phyloP scores from a whole-genome alignment of 176 grass and related monocot genomes.

The Aechmea fasciata region DNA sequence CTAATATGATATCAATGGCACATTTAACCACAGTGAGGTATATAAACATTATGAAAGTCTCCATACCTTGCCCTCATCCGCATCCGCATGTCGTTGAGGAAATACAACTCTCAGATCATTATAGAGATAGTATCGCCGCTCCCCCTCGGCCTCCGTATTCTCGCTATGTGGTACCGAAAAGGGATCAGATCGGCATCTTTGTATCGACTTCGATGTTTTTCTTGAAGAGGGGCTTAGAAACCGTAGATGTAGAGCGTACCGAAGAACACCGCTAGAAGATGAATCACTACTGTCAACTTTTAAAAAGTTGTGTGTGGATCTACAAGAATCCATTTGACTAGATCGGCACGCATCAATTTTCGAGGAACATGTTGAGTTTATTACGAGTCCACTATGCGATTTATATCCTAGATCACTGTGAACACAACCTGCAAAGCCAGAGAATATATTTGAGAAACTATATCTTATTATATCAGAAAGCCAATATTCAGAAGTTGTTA shows the following conservation, averaged over 20 bases:
- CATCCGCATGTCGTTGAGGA: conserved; percentile 84
- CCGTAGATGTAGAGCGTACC: conserved; percentile 90
- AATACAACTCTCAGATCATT: conserved; percentile 96
- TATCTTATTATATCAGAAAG: background rate
- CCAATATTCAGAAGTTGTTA: background rate
- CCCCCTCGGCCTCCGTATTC: conserved; percentile 16
- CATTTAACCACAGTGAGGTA: background rate
- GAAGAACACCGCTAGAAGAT: conserved; percentile 31
- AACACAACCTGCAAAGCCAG: conserved; percentile 36
- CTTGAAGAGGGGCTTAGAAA: conserved; percentile 64
- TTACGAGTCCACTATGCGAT: conserved; percentile 12
- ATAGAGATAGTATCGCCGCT: conserved; percentile 76
- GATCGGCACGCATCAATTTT: conserved; percentile 9
- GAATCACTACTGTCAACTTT: background rate
- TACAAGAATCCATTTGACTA: conserved; percentile 2
- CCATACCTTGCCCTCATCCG: conserved; percentile 88
- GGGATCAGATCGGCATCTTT: conserved; percentile 48
- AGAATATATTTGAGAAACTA: conserved; percentile 24
- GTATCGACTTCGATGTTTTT: conserved; percentile 51
- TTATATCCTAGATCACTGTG: conserved; percentile 20
- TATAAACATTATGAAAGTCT: background rate
- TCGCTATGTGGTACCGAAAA: conserved; percentile 25
- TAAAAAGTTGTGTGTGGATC: too few species aligned
- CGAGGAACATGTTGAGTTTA: conserved; percentile 19
- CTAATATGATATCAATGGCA: background rate